Percentiles rank a stretch among this genome's conserved stretches.
These are phyloP conservation scores for Flaveria linearis DNA, from an alignment of 129 eudicot species.

Conservation along the genomic window DNA sequence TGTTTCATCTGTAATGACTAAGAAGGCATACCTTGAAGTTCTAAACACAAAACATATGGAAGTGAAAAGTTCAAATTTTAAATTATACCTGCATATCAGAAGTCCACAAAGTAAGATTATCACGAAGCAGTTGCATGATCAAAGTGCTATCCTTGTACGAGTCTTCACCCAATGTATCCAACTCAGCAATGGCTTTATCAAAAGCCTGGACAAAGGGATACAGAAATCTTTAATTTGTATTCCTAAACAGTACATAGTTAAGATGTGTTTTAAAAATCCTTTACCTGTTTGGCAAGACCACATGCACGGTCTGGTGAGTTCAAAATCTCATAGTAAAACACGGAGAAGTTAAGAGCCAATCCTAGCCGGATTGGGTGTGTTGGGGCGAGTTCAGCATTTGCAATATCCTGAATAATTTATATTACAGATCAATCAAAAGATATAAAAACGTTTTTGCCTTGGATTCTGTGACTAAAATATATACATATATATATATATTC, in stretches of 20 bases:
- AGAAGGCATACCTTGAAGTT: not conserved
- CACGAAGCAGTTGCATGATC: slow-evolving; percentile 81
- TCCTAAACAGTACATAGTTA: not conserved
- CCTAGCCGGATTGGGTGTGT: slow-evolving; percentile 74
- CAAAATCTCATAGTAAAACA: slow-evolving; percentile 68
- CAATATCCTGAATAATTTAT: slow-evolving; percentile 51
- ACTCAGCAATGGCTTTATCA: slow-evolving; percentile 82
- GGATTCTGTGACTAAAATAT: not conserved
- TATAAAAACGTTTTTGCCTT: not conserved
- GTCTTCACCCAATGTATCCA: slow-evolving; percentile 78
- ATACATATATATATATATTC: not conserved
- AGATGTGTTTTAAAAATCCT: not conserved
- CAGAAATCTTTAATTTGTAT: not conserved
- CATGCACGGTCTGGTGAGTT: slow-evolving; percentile 76
- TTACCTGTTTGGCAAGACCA: slow-evolving; percentile 70
- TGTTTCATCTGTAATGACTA: not conserved
- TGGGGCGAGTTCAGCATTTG: slow-evolving; percentile 64
- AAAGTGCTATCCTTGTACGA: slow-evolving; percentile 85
- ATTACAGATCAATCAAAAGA: not conserved
- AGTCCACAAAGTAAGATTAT: slow-evolving; percentile 76
- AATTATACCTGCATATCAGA: slow-evolving; percentile 73
- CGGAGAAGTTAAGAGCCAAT: slow-evolving; percentile 73
- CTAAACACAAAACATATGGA: not conserved
- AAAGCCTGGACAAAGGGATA: slow-evolving; percentile 47
- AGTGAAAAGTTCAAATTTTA: not conserved